These are phyloP conservation scores for Coprinellus micaceus DNA, from an alignment of 768 basidiomycete species.

Conservation along the genomic window DNA sequence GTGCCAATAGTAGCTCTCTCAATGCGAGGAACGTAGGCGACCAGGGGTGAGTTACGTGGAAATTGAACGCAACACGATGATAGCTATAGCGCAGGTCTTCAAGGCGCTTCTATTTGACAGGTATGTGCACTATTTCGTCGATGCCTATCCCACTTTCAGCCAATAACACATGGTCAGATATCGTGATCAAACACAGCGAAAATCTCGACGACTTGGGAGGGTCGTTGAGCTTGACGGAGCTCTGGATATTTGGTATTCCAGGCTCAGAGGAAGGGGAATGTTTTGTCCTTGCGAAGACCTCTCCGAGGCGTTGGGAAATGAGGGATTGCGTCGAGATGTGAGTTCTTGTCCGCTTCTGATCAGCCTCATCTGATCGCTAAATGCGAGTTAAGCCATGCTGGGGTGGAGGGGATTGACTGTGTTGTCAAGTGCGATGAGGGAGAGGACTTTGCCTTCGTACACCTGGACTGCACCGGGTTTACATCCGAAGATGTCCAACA, in stretches of 20 bases:
- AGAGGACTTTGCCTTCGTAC: neutral
- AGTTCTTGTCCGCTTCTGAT: neutral
- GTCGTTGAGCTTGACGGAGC: neutral
- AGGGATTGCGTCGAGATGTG: neutral
- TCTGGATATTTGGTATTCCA: neutral
- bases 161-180: too few species aligned
- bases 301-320: neutral
- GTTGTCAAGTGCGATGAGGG: neutral
- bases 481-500: neutral
- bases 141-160: too few species aligned
- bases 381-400: neutral
- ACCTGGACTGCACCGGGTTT: neutral
- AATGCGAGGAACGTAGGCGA: too few species aligned
- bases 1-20: too few species aligned
- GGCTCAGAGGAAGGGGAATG: neutral
- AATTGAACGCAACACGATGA: too few species aligned
- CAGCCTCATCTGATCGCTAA: neutral
- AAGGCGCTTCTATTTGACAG: too few species aligned
- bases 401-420: neutral
- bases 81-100: too few species aligned
- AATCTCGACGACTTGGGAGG: too few species aligned
- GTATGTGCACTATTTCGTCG: too few species aligned
- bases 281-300: neutral
- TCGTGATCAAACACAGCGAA: too few species aligned
- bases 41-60: too few species aligned